Evolutionary conservation across 805 yeast species (phyloP).

Genomic region (Hanseniaspora occidentalis): DNA sequence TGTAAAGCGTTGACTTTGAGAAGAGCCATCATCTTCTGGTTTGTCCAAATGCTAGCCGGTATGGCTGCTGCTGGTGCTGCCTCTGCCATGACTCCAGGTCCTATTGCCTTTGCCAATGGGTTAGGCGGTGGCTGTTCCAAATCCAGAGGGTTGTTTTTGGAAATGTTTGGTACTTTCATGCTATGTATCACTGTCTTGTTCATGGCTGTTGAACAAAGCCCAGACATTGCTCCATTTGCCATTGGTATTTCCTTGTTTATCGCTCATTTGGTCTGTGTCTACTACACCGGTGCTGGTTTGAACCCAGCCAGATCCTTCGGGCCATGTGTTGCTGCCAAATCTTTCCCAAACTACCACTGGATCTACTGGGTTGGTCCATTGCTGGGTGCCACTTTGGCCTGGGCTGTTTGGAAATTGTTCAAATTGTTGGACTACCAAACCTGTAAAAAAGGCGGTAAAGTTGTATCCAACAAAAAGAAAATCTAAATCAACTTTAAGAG

Average conservation of each 20-base stretch:
- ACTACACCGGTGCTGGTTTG: slow-evolving; percentile 82
- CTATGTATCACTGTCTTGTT: slow-evolving; percentile 67
- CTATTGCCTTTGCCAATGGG: slow-evolving; percentile 54
- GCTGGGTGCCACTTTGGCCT: slow-evolving; percentile 56
- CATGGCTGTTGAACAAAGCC: slow-evolving; percentile 72
- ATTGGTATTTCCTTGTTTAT: slow-evolving; percentile 75
- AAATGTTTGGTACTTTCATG: slow-evolving; percentile 66
- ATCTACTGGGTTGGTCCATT: slow-evolving; percentile 88
- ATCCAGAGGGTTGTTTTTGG: slow-evolving; percentile 67
- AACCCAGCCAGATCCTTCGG: slow-evolving; percentile 88
- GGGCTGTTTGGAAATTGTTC: slow-evolving; percentile 53
- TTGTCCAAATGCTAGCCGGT: slow-evolving; percentile 70
- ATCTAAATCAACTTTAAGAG: too few relatives aligned
- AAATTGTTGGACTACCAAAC: slow-evolving; percentile 56
- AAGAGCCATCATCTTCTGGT: slow-evolving; percentile 52
- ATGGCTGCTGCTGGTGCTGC: slow-evolving; percentile 91
- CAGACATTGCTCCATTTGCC: slow-evolving; percentile 68
- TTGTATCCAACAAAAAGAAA: too few relatives aligned
- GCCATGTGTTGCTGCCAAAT: slow-evolving; percentile 49
- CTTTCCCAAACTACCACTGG: slow-evolving; percentile 81
- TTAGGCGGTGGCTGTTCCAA: slow-evolving; percentile 63
- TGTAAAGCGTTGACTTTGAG: slow-evolving; percentile 64
- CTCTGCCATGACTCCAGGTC: slow-evolving; percentile 74
- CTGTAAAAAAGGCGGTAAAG: too few relatives aligned
- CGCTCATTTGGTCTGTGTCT: slow-evolving; percentile 71